Conservation (phyloP, 306 rosid genomes). For the Gastrolobium villosum region DNA sequence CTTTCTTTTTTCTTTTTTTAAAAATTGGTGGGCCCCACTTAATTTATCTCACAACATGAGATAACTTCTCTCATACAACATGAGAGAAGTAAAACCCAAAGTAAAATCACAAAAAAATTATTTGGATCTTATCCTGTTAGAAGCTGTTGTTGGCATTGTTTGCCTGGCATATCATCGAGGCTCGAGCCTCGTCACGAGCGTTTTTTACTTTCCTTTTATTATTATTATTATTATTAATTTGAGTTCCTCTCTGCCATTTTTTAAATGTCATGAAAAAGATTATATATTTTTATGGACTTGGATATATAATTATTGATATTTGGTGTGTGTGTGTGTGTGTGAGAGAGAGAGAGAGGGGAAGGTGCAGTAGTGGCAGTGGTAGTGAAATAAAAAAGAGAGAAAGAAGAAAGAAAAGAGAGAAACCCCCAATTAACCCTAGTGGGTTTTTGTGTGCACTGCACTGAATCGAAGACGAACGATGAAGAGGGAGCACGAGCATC, state of each 20-base stretch:
- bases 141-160: constrained; percentile 24
- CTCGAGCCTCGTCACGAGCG: constrained; percentile 65
- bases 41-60: too few species aligned
- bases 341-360: neutral
- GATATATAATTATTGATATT: constrained; percentile 19
- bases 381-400: neutral
- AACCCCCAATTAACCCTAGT: constrained; percentile 19
- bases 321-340: neutral
- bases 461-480: constrained; percentile 33
- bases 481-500: constrained; percentile 71
- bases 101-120: constrained; percentile 30
- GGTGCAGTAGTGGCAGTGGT: constrained; percentile 40
- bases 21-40: too few species aligned
- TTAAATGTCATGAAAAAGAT: too few species aligned
- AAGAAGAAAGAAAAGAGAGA: neutral
- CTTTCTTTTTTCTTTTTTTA: too few species aligned
- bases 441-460: too few species aligned
- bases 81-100: too few species aligned
- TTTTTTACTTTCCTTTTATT: neutral
- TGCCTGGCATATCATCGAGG: constrained; percentile 53
- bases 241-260: neutral
- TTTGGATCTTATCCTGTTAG: constrained; percentile 60
- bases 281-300: too few species aligned
- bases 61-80: too few species aligned
- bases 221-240: too few species aligned